Evolutionary conservation across 495 filamentous ascomycete species (phyloP), one percentile per base, ranked within the genome.

Genomic region (Penicillium flavigenum): DNA sequence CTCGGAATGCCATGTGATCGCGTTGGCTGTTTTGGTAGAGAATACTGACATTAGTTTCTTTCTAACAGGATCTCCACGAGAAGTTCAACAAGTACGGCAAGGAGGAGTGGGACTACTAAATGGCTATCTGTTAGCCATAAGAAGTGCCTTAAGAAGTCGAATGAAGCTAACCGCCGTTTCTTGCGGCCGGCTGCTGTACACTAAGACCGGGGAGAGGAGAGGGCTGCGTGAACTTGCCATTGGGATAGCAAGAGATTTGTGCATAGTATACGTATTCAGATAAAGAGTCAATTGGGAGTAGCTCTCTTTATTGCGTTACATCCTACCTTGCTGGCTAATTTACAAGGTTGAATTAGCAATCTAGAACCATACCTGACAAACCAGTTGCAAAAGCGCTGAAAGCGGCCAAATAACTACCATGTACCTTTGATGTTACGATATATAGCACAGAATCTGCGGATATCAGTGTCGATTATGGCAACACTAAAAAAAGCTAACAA

Each of bases 61-160:
- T 63, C 17, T 38, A 51, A 36, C 57, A 96, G 94, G 77, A 83
- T 48, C 83, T 95, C 54, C 94, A 98, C 77, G 94, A 98, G 63
- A 86, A 86, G 72, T 98, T 85, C 83, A 98, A 98, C 85, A 98
- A 98, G 83, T 96, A 87, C 82, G 94, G 93, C 75, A 98, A 97
- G 84, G 94, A 97, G 67, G 76, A 79, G 68, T 79, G 72, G 65
- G 76, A 79, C 65, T 78, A 75, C 65, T 79, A 72, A 62, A 67
- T 45, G 50, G 53, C 47, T 51, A 45, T 48, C 34, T 19, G 56
- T 29, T 59, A 59, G 50, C 58, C 27, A 47, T 46, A 43, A 44
- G 47, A 50, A 59, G 52, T 49, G n/a, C 48, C 41, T 55, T 39
- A 20, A 46, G 56, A 43, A 44, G 48, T 58, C 47, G 57, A 69